phyloP scores from a whole-genome alignment of 345 rosid genomes.

The Eucalyptus tenuipes region DNA sequence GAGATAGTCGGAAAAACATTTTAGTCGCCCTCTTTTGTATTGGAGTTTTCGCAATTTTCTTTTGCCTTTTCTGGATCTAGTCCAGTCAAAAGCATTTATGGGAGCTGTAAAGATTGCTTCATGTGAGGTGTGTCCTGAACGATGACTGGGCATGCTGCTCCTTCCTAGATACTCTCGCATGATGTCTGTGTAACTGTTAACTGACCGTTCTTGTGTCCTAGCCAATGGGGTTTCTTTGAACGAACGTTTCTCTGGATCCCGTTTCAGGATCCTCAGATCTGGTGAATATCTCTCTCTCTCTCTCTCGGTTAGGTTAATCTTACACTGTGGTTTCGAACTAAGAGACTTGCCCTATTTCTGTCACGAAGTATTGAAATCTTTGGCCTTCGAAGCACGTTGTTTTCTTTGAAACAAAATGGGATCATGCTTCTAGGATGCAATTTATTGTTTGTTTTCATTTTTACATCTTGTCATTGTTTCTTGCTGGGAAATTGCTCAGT shows the following conservation, averaged over 20 bases:
- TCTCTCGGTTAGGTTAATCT: background rate
- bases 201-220: background rate
- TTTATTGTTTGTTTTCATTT: background rate
- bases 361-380: background rate
- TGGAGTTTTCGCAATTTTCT: background rate
- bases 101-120: background rate
- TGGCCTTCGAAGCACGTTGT: background rate
- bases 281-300: background rate
- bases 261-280: background rate
- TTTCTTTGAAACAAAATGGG: background rate
- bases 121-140: background rate
- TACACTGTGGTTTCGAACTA: background rate
- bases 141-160: background rate
- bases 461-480: background rate
- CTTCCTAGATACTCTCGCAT: background rate
- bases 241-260: background rate
- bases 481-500: background rate
- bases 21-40: background rate
- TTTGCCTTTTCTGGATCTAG: background rate
- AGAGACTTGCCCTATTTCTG: background rate
- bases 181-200: background rate
- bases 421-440: background rate
- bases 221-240: background rate
- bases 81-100: background rate
- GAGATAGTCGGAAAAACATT: background rate